A percentile compares a stretch with the other conserved stretches of the same genome.
These are phyloP conservation scores for Wilcoxina mikolae DNA, from an alignment of 495 filamentous ascomycete species.

Conservation along the genomic window DNA sequence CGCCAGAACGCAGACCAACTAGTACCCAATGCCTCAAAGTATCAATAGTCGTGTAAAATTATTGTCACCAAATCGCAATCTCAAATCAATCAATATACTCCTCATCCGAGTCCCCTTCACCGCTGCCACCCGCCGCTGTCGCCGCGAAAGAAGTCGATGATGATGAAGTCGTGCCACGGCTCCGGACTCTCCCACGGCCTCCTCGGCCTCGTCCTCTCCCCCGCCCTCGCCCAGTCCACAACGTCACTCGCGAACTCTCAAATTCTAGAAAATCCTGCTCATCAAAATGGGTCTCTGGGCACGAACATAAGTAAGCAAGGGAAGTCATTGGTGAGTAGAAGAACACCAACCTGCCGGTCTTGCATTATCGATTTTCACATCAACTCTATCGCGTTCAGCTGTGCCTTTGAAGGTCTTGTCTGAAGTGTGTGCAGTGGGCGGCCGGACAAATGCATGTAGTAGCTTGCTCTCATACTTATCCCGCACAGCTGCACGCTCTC, in stretches of 20 bases:
- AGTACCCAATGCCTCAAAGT: background rate
- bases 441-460: background rate
- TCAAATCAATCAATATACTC: background rate
- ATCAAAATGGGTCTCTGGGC: background rate
- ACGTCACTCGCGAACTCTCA: background rate
- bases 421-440: background rate
- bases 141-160: no score
- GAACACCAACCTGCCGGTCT: background rate
- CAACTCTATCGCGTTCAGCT: background rate
- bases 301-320: no score
- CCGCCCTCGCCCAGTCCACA: background rate
- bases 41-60: background rate
- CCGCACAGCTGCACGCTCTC: background rate
- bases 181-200: background rate
- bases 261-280: background rate
- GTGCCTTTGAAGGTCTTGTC: background rate
- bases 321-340: no score
- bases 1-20: background rate
- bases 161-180: no score
- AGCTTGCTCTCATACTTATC: background rate
- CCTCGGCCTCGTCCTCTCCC: background rate
- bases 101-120: background rate
- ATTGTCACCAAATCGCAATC: background rate
- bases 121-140: background rate
- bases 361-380: constrained; percentile 1